Evolutionary conservation across 768 basidiomycete species (phyloP).

Genomic region (Amanita pallidorosea): DNA sequence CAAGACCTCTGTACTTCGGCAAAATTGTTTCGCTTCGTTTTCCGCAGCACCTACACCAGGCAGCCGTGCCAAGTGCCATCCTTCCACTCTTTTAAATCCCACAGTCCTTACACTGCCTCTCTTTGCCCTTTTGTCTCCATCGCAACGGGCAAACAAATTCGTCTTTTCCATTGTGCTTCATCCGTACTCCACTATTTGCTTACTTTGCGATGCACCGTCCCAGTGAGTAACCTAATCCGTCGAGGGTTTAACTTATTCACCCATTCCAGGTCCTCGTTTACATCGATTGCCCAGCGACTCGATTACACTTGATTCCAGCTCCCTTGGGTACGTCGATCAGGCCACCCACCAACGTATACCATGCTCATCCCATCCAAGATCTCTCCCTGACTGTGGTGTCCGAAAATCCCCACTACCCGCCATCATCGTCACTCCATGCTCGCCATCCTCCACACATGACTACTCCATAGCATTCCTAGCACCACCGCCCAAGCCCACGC

Average conservation of each 20-base stretch:
- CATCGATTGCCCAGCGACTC: conserved; percentile 64
- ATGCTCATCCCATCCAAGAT: conserved; percentile 29
- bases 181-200: not conserved
- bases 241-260: not conserved
- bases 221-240: too few relatives aligned
- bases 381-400: conserved; percentile 48
- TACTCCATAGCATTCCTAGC: conserved; percentile 74
- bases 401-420: conserved; percentile 69
- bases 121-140: not conserved
- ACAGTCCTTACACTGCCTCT: conserved; percentile 15
- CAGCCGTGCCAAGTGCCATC: too few relatives aligned
- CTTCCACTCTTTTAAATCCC: conserved; percentile 13
- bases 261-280: conserved; percentile 42
- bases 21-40: not conserved
- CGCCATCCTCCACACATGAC: conserved; percentile 52
- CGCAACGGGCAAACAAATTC: not conserved
- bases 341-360: too few relatives aligned
- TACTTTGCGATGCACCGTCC: conserved; percentile 16
- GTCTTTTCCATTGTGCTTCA: conserved; percentile 11
- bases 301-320: conserved; percentile 72
- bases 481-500: conserved; percentile 43
- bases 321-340: conserved; percentile 47
- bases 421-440: conserved; percentile 77
- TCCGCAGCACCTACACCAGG: not conserved
- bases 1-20: not conserved